A percentile compares a stretch with the other conserved stretches of the same genome.
Conservation (phyloP, 2,329 filamentous ascomycete species). For the Arthrinium puccinioides region DNA sequence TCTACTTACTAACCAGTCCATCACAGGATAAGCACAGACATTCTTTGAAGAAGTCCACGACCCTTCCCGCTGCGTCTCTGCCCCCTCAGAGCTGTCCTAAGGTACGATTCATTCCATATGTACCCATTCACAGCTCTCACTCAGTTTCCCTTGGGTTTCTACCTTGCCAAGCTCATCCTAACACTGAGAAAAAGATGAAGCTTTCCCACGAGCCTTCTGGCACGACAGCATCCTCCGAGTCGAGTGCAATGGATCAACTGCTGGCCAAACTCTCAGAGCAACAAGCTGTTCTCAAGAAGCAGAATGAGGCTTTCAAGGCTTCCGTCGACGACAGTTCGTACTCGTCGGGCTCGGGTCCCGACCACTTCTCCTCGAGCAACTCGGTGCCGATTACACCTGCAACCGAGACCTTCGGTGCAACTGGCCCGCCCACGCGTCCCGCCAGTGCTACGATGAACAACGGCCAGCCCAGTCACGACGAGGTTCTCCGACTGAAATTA, state of each 20-base stretch:
- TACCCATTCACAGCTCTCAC: too few relatives aligned
- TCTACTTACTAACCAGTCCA: too few relatives aligned
- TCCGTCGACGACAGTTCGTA: constrained; percentile 29
- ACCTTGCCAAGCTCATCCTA: too few relatives aligned
- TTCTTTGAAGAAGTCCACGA: constrained; percentile 33
- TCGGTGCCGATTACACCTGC: constrained; percentile 58
- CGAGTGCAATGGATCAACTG: constrained; percentile 61
- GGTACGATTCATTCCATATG: too few relatives aligned
- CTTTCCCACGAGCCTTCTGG: constrained; percentile 33
- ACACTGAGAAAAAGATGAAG: constrained; percentile 42
- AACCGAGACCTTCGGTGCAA: constrained; percentile 43
- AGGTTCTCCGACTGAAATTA: constrained; percentile 61
- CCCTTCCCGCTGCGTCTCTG: constrained; percentile 46
- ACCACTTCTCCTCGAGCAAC: constrained; percentile 45
- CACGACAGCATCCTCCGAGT: constrained; percentile 25
- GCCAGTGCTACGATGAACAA: constrained; percentile 44
- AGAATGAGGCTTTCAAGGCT: constrained; percentile 45
- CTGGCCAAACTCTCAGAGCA: constrained; percentile 70
- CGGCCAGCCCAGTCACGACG: constrained; percentile 36
- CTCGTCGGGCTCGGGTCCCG: constrained; percentile 27
- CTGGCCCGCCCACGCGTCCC: constrained; percentile 42
- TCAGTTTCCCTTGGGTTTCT: too few relatives aligned
- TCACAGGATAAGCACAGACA: too few relatives aligned
- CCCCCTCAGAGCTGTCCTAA: constrained; percentile 47
- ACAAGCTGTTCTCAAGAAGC: constrained; percentile 50